Conservation (phyloP, 1,284 basidiomycete species). For the Porogramme epimiltina region DNA sequence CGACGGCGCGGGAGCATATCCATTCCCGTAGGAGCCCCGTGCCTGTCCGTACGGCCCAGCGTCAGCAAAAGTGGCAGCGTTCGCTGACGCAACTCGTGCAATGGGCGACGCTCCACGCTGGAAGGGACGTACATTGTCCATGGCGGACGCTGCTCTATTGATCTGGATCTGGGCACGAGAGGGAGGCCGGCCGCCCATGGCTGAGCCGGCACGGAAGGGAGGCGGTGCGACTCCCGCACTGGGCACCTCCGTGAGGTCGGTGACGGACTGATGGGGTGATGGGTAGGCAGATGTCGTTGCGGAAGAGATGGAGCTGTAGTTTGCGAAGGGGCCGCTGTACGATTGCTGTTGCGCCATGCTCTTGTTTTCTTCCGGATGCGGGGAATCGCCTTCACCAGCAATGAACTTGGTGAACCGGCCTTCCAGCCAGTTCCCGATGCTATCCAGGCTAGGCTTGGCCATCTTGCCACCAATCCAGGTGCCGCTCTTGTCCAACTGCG, state of each 20-base stretch:
- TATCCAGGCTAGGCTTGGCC: conserved; percentile 88
- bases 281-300: conserved; percentile 69
- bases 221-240: conserved; percentile 35
- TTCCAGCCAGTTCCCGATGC: conserved; percentile 92
- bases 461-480: conserved; percentile 86
- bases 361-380: conserved; percentile 40
- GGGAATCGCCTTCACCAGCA: conserved; percentile 78
- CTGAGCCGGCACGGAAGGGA: conserved; percentile 61
- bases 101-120: conserved; percentile 49
- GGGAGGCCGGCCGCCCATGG: conserved; percentile 53
- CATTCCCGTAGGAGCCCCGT: conserved; percentile 31
- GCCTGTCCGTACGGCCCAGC: conserved; percentile 43
- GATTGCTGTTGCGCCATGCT: conserved; percentile 41
- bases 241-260: conserved; percentile 44
- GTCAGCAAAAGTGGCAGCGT: conserved; percentile 51
- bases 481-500: conserved; percentile 68
- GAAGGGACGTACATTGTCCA: conserved; percentile 58
- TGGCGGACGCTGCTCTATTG: conserved; percentile 75
- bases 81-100: conserved; percentile 55
- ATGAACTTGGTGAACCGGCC: conserved; percentile 96
- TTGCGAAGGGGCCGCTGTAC: conserved; percentile 86
- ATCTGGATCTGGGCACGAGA: conserved; percentile 50
- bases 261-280: conserved; percentile 65
- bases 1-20: conserved; percentile 19
- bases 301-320: conserved; percentile 93